Evolutionary conservation across 192 early-diverging fungal species (phyloP).

Genomic region (Phlyctochytrium arcticum): DNA sequence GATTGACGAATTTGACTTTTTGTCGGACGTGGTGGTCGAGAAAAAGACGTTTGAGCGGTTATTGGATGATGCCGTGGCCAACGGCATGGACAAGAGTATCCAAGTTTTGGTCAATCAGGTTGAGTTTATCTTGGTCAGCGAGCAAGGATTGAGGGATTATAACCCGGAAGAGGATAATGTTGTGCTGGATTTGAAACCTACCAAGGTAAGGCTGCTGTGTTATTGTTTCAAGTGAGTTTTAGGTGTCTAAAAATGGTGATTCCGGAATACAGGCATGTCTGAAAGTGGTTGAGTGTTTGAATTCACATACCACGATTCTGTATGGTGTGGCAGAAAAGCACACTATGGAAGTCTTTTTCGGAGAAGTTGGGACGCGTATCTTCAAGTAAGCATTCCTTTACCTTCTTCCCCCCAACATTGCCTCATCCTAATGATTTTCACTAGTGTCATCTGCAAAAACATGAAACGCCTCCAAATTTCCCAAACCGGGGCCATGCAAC

Average conservation of each 20-base stretch:
- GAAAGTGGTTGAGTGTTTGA: slow-evolving; percentile 72
- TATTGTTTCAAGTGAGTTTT: background rate
- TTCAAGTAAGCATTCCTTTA: slow-evolving; percentile 63
- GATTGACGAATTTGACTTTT: slow-evolving; percentile 87
- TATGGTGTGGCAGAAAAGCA: slow-evolving; percentile 74
- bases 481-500: slow-evolving; percentile 82
- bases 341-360: slow-evolving; percentile 85
- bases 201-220: slow-evolving; percentile 59
- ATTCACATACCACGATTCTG: slow-evolving; percentile 70
- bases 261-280: slow-evolving; percentile 60
- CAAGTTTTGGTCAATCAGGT: slow-evolving; percentile 80
- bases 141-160: slow-evolving; percentile 69
- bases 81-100: slow-evolving; percentile 90
- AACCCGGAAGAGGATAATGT: slow-evolving; percentile 60
- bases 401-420: background rate
- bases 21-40: slow-evolving; percentile 87
- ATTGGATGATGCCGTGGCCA: slow-evolving; percentile 86
- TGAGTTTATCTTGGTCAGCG: slow-evolving; percentile 72
- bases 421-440: background rate
- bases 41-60: slow-evolving; percentile 82
- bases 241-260: background rate
- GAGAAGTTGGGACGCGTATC: slow-evolving; percentile 81
- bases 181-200: slow-evolving; percentile 64
- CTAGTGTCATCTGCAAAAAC: slow-evolving; percentile 77
- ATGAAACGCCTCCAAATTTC: slow-evolving; percentile 76